These are phyloP conservation scores for Fusarium mangiferae DNA, from an alignment of 2,329 filamentous ascomycete genomes.

Conservation along the genomic window DNA sequence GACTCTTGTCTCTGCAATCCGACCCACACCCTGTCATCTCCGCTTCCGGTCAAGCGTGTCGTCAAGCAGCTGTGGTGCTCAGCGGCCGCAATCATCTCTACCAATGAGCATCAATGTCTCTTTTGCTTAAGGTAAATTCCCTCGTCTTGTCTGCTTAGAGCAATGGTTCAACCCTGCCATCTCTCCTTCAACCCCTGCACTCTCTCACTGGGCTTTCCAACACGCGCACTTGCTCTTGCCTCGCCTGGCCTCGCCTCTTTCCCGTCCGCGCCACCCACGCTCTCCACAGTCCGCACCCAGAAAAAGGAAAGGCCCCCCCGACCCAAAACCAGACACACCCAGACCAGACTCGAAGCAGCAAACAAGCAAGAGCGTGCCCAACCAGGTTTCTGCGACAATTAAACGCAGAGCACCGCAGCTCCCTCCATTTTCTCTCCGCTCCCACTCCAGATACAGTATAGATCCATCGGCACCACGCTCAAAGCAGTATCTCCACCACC, in stretches of 20 bases:
- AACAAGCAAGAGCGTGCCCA: conserved; percentile 52
- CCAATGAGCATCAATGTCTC: conserved; percentile 33
- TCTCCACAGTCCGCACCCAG: conserved; percentile 42
- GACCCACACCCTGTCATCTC: conserved; percentile 38
- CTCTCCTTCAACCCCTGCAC: conserved; percentile 10
- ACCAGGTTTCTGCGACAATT: conserved; percentile 66
- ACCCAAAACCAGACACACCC: conserved; percentile 39
- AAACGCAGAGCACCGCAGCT: conserved; percentile 58
- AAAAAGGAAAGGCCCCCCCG: conserved; percentile 40
- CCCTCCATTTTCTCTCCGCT: conserved; percentile 55
- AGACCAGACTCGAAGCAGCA: conserved; percentile 54
- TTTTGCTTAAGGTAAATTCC: conserved; percentile 37
- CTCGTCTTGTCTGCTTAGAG: conserved; percentile 27
- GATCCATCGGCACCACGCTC: conserved; percentile 72
- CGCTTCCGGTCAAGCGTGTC: conserved; percentile 44
- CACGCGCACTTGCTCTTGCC: conserved; percentile 37
- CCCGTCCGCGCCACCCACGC: conserved; percentile 46
- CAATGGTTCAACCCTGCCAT: conserved; percentile 10
- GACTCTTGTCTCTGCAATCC: conserved; percentile 27
- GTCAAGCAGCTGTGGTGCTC: conserved; percentile 44
- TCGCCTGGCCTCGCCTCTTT: conserved; percentile 55
- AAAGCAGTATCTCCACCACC: conserved; percentile 72
- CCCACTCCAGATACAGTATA: conserved; percentile 73
- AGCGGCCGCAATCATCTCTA: conserved; percentile 24
- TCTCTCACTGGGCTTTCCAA: conserved; percentile 29